phyloP scores from a whole-genome alignment of 495 filamentous ascomycete genomes.

The Barbatosphaeria neglecta region DNA sequence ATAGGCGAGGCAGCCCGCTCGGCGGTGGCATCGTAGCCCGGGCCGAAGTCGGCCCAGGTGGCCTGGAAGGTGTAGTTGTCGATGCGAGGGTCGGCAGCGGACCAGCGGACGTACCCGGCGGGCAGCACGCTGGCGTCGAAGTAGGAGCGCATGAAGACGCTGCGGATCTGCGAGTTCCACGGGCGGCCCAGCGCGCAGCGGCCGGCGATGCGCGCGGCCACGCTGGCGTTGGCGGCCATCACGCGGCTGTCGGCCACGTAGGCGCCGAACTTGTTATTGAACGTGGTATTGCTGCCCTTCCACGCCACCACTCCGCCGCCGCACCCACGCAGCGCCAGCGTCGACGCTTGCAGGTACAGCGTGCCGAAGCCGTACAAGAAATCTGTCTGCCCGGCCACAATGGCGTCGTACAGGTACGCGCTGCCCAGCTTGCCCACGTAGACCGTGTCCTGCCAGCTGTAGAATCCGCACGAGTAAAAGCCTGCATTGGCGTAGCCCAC shows the following conservation, averaged over 20 bases:
- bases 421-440: conserved; percentile 52
- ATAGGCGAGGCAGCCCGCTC: conserved; percentile 25
- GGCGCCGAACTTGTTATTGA: conserved; percentile 49
- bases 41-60: conserved; percentile 41
- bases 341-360: conserved; percentile 32
- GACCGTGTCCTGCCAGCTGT: conserved; percentile 50
- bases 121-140: conserved; percentile 40
- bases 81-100: conserved; percentile 22
- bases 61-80: conserved; percentile 40
- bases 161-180: conserved; percentile 44
- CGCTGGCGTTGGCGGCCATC: conserved; percentile 42
- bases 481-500: conserved; percentile 46
- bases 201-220: conserved; percentile 31
- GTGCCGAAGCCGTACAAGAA: conserved; percentile 46
- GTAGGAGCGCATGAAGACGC: conserved; percentile 40
- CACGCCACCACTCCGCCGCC: conserved; percentile 55
- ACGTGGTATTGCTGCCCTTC: conserved; percentile 55
- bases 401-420: conserved; percentile 41
- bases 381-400: conserved; percentile 49
- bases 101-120: conserved; percentile 46
- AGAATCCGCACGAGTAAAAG: conserved; percentile 48
- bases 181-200: conserved; percentile 47
- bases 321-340: conserved; percentile 38
- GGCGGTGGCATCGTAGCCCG: conserved; percentile 41
- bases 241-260: conserved; percentile 29